Conservation (phyloP, 2,329 filamentous ascomycete genomes). For the Colletotrichum siamense region DNA sequence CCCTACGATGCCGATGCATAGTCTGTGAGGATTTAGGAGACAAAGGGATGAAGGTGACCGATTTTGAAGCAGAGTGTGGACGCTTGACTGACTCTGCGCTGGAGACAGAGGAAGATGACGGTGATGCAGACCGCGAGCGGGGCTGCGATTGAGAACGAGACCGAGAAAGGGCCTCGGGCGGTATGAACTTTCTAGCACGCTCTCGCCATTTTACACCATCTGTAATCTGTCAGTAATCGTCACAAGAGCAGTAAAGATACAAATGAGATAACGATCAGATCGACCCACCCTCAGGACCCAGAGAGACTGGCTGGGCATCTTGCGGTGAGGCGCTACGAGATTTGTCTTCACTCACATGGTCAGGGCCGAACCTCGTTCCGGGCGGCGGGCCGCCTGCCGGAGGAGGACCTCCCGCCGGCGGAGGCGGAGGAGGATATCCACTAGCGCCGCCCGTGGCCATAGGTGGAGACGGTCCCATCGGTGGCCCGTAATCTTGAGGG, state of each 20-base stretch:
- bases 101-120: slow-evolving; percentile 14
- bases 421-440: slow-evolving; percentile 34
- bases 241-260: background rate
- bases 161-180: background rate
- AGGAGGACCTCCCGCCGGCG: slow-evolving; percentile 26
- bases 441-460: slow-evolving; percentile 24
- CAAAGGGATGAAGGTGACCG: slow-evolving; percentile 53
- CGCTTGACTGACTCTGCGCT: background rate
- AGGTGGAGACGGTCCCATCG: slow-evolving; percentile 30
- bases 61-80: slow-evolving; percentile 36
- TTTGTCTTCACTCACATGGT: slow-evolving; percentile 49
- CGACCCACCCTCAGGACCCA: slow-evolving; percentile 25
- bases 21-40: slow-evolving; percentile 55
- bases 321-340: slow-evolving; percentile 22
- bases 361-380: slow-evolving; percentile 36
- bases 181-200: slow-evolving; percentile 2
- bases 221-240: slow-evolving; percentile 20
- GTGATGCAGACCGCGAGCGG: slow-evolving; percentile 1
- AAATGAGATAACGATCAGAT: slow-evolving; percentile 23
- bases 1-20: slow-evolving; percentile 44
- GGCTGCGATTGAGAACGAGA: slow-evolving; percentile 3
- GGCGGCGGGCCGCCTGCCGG: slow-evolving; percentile 14
- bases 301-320: slow-evolving; percentile 19
- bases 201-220: slow-evolving; percentile 33
- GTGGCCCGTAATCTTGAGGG: slow-evolving; percentile 47